Evolutionary conservation across 306 rosid species (phyloP).

Genomic region (Prosopis cineraria): DNA sequence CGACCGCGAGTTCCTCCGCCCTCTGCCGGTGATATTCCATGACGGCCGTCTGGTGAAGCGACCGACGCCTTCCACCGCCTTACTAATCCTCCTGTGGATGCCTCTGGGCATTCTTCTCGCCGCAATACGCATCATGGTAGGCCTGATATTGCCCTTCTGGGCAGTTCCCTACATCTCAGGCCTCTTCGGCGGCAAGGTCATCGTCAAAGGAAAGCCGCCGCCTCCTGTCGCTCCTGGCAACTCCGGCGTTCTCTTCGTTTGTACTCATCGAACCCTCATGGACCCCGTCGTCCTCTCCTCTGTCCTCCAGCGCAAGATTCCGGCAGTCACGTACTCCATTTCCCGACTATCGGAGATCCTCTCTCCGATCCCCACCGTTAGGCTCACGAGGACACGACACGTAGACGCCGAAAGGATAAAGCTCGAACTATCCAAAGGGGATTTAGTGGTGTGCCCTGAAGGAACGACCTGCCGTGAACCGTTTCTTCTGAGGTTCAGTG

Average conservation of each 20-base stretch:
- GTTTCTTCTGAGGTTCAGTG: constrained; percentile 82
- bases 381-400: constrained; percentile 65
- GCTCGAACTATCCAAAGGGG: constrained; percentile 60
- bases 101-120: constrained; percentile 88
- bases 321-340: constrained; percentile 88
- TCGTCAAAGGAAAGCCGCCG: constrained; percentile 79
- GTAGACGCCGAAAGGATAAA: constrained; percentile 74
- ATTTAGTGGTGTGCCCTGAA: constrained; percentile 87
- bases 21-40: constrained; percentile 90
- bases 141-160: constrained; percentile 64
- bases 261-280: constrained; percentile 90
- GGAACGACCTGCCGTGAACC: constrained; percentile 98
- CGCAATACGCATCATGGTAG: constrained; percentile 47
- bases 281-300: constrained; percentile 86
- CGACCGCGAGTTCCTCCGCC: constrained; percentile 46
- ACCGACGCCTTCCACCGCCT: constrained; percentile 71
- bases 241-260: constrained; percentile 89
- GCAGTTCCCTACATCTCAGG: constrained; percentile 46
- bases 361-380: constrained; percentile 85
- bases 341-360: constrained; percentile 79
- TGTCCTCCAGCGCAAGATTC: constrained; percentile 67
- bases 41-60: constrained; percentile 95
- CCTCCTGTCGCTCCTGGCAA: constrained; percentile 31
- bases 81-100: constrained; percentile 80
- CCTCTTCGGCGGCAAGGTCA: constrained; percentile 61